phyloP scores from a whole-genome alignment of 345 rosid species.

The Euphorbia lathyris region DNA sequence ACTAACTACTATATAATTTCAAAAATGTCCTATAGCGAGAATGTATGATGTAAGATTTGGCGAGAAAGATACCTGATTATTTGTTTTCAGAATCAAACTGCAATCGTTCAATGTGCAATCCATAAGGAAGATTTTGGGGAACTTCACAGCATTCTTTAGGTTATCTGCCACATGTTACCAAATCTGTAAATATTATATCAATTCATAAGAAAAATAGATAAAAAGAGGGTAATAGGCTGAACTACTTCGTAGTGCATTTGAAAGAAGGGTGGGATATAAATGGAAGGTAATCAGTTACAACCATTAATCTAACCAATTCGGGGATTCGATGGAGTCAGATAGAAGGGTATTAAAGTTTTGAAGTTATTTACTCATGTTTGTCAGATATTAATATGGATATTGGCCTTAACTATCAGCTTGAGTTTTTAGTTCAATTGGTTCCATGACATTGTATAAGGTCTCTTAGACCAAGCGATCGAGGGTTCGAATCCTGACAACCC shows the following conservation, averaged over 20 bases:
- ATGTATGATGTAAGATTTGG: constrained; percentile 9
- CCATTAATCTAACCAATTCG: not conserved
- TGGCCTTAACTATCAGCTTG: too few species aligned
- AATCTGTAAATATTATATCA: not conserved
- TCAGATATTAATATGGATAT: too few species aligned
- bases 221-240: not conserved
- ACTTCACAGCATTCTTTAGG: constrained; percentile 29
- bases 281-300: not conserved
- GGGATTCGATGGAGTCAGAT: not conserved
- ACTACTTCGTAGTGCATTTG: too few species aligned
- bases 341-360: not conserved
- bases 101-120: constrained; percentile 94
- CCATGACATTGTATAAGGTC: too few species aligned
- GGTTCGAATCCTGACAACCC: too few species aligned
- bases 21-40: not conserved
- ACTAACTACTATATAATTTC: constrained; percentile 4
- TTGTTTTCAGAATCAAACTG: constrained; percentile 60
- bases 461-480: too few species aligned
- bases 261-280: not conserved
- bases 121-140: constrained; percentile 72
- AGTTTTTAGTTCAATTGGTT: too few species aligned
- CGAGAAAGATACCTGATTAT: constrained; percentile 49
- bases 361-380: not conserved
- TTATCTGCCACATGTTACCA: constrained; percentile 37
- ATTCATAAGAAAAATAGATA: not conserved